Evolutionary conservation across 2,329 filamentous ascomycete genomes (phyloP), one percentile per base, ranked within the genome.

Genomic region (Sarocladiaceae sp.): DNA sequence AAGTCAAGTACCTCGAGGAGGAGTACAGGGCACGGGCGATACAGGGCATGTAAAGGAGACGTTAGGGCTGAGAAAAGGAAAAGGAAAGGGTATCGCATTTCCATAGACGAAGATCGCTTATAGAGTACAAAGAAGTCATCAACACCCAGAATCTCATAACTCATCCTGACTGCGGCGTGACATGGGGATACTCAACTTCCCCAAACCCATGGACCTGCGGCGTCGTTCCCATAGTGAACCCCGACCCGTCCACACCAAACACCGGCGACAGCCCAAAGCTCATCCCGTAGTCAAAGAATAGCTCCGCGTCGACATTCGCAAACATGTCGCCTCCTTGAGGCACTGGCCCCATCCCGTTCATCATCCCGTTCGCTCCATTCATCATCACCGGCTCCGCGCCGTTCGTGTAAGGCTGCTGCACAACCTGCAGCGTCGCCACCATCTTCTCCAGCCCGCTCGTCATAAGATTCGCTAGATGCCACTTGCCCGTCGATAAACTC

Each of bases 1-100:
- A 85, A 55, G 69, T 76, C 49, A 66, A 70, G 44, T 81, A 78
- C 52, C 59, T 84, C 4, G 80, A 84, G 59, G 79, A 80, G 57
- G 66, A 73, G 15, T 85, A 83, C 59, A 49, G 72, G 51, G 73
- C 75, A 2, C 74, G 78, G 66, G 52, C 60, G 19, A 62, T 74
- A 18, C 41, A 56, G 10, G 68, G 70, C 0, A 44, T 47, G 39
- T 45, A 41, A 31, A 2, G 21, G 24, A 10, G 45, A 44, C 4
- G n/a, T n/a, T n/a, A n/a, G n/a, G n/a, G n/a, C n/a, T n/a, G 31
- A 33, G 31, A 33, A 15, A 33, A 9, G 31, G n/a, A 33, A 47
- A 19, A 50, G 10, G 3, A 16, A 15, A 16, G 18, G 27, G 23
- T 15, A 29, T 27, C 35, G 20, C 35, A 40, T 26, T 20, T 15